Evolutionary conservation across 2,329 filamentous ascomycete genomes (phyloP).

Genomic region (Polychaeton citri): DNA sequence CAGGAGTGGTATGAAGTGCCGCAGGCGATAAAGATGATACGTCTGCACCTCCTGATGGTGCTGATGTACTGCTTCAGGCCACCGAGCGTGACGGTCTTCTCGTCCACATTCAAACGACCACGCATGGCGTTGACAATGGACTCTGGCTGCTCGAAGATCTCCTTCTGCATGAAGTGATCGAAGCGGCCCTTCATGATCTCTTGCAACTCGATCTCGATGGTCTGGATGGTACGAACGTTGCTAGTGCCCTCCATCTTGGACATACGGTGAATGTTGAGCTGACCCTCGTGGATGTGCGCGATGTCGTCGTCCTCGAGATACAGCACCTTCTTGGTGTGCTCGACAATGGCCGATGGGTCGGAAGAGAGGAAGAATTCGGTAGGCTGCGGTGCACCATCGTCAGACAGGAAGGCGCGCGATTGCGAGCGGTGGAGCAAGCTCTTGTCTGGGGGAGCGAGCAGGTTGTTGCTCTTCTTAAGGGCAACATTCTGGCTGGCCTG

Average conservation of each 20-base stretch:
- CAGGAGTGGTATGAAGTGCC: conserved; percentile 98
- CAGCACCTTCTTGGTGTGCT: conserved; percentile 99
- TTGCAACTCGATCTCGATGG: conserved; percentile 94
- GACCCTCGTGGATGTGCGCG: conserved; percentile 97
- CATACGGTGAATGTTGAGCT: conserved; percentile 95
- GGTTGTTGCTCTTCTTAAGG: conserved; percentile 61
- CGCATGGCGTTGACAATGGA: conserved; percentile 99
- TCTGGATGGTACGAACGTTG: conserved; percentile 97
- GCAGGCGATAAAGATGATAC: conserved; percentile 98
- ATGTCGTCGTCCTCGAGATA: conserved; percentile 99
- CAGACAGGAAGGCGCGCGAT: conserved; percentile 96
- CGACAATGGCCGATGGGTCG: conserved; percentile 93
- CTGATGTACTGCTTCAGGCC: conserved; percentile 91
- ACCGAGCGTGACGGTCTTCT: conserved; percentile 91
- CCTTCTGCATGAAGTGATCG: conserved; percentile 99
- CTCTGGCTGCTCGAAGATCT: conserved; percentile 99
- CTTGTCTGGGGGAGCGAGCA: conserved; percentile 89
- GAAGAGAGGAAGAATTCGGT: conserved; percentile 99
- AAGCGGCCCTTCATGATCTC: conserved; percentile 99
- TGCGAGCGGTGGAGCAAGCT: conserved; percentile 95
- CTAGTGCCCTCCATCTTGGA: conserved; percentile 95
- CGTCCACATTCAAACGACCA: conserved; percentile 84
- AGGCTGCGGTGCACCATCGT: conserved; percentile 94
- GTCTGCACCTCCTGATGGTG: conserved; percentile 89
- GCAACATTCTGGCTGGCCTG: conserved; percentile 91